phyloP scores from a whole-genome alignment of 768 basidiomycete genomes.

The Antrodiella citrinella region DNA sequence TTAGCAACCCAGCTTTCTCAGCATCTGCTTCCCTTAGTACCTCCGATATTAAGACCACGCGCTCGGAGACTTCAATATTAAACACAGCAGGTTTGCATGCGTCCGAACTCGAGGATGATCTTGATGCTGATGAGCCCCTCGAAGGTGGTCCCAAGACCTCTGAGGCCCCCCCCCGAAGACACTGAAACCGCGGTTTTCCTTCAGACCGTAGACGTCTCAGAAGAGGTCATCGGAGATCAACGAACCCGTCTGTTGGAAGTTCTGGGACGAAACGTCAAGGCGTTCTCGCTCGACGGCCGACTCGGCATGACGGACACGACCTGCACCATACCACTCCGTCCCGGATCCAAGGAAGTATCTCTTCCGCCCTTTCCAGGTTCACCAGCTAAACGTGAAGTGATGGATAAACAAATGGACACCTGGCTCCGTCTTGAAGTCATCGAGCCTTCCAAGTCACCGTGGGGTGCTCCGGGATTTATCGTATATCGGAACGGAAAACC shows the following conservation, averaged over 20 bases:
- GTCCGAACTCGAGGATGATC: conserved; percentile 2
- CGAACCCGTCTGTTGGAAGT: neutral
- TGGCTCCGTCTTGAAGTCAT: conserved; percentile 9
- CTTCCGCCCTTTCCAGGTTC: conserved; percentile 15
- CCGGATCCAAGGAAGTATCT: conserved; percentile 11
- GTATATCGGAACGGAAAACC: neutral
- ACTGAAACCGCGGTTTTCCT: neutral
- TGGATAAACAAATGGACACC: conserved; percentile 1
- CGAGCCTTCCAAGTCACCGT: conserved; percentile 2
- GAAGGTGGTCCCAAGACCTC: conserved; percentile 26
- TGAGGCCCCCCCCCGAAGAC: conserved; percentile 15
- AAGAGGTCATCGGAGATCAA: neutral
- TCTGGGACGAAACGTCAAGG: conserved; percentile 3
- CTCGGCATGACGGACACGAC: conserved; percentile 12
- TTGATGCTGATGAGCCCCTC: conserved; percentile 12
- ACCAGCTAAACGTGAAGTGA: conserved; percentile 11
- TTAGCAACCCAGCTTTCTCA: neutral
- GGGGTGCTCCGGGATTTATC: conserved; percentile 1
- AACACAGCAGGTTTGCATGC: too few relatives aligned
- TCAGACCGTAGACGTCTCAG: neutral
- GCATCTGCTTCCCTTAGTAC: neutral
- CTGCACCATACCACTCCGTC: conserved; percentile 13
- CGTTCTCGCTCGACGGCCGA: conserved; percentile 19
- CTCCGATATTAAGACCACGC: neutral
- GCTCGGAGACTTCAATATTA: neutral